Conservation (phyloP, 148 eudicot species). For the Spergularia marina region DNA sequence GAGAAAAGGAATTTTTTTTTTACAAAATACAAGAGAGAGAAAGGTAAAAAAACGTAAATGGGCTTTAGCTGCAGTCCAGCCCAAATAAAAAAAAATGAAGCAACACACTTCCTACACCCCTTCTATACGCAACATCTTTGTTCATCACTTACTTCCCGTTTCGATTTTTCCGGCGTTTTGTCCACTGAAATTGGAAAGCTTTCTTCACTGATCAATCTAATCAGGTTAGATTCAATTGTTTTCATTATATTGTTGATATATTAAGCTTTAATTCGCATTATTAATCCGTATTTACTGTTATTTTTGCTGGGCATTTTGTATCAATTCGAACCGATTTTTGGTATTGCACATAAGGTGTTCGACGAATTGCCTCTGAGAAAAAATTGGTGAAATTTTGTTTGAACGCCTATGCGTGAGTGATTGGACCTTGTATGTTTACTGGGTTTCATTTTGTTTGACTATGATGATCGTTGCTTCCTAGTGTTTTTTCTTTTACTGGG, state of each 20-base stretch:
- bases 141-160: background rate
- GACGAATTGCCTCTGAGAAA: conserved; percentile 20
- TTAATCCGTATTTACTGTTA: background rate
- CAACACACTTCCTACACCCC: no score
- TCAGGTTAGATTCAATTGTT: conserved; percentile 14
- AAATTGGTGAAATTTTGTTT: background rate
- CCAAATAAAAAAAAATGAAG: no score
- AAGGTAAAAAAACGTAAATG: no score
- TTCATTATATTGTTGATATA: no score
- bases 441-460: background rate
- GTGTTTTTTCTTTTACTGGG: background rate
- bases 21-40: no score
- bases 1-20: no score
- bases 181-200: background rate
- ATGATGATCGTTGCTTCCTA: background rate
- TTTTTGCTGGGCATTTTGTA: no score
- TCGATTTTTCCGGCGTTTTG: background rate
- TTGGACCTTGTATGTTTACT: background rate
- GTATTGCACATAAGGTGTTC: conserved; percentile 15
- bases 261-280: background rate
- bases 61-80: no score
- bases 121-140: background rate
- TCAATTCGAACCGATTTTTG: background rate
- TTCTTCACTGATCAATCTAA: background rate
- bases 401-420: background rate